Percentiles rank a stretch among this genome's conserved stretches.
Conservation (phyloP, 1,284 basidiomycete species). For the Hemileccinum hortonii region DNA sequence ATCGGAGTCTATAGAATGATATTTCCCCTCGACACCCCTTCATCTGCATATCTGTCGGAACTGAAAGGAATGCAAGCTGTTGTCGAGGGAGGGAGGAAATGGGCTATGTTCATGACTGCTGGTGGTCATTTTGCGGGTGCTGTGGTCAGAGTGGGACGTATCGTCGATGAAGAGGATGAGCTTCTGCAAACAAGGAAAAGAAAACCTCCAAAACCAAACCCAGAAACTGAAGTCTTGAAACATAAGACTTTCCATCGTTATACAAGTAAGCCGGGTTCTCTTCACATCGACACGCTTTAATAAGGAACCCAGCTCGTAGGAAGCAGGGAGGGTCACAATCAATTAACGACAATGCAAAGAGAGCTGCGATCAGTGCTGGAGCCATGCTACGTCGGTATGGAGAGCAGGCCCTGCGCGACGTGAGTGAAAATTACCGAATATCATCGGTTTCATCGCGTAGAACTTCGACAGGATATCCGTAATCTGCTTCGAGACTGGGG, state of each 20-base stretch:
- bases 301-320: constrained; percentile 66
- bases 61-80: constrained; percentile 68
- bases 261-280: constrained; percentile 66
- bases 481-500: constrained; percentile 79
- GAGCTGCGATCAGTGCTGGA: constrained; percentile 92
- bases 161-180: constrained; percentile 45
- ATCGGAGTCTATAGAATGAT: constrained; percentile 84
- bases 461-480: constrained; percentile 71
- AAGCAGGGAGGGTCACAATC: constrained; percentile 98
- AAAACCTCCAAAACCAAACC: constrained; percentile 58
- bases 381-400: constrained; percentile 94
- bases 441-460: neutral
- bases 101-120: constrained; percentile 95
- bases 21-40: constrained; percentile 52
- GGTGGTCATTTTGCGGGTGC: constrained; percentile 98
- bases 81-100: constrained; percentile 67
- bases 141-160: constrained; percentile 68
- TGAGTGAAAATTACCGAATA: constrained; percentile 38
- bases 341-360: constrained; percentile 90
- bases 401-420: constrained; percentile 88
- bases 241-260: constrained; percentile 99
- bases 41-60: constrained; percentile 50
- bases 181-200: constrained; percentile 42
- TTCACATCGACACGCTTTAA: neutral
- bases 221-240: constrained; percentile 75